Evolutionary conservation across 139 green algal genomes (phyloP).

Genomic region (Chlamydomonas incerta): DNA sequence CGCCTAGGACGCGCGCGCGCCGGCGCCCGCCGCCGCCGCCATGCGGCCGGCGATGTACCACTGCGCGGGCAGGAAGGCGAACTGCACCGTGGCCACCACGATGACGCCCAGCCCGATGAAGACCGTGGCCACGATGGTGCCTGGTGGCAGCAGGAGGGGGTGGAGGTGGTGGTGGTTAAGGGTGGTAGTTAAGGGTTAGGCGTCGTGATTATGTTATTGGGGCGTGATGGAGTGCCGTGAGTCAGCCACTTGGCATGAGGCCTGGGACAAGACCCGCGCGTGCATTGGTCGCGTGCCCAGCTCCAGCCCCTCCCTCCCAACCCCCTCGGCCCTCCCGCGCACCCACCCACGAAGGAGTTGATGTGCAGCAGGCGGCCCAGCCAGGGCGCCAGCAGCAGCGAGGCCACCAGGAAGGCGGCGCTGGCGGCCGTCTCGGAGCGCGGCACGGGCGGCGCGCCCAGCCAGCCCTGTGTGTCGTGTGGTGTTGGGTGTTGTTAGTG

Average conservation of each 20-base stretch:
- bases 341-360: slow-evolving; percentile 21
- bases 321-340: too few relatives aligned
- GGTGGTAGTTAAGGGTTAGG: too few relatives aligned
- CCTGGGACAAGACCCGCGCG: too few relatives aligned
- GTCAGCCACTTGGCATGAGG: too few relatives aligned
- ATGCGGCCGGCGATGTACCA: slow-evolving; percentile 34
- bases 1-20: neutral
- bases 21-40: neutral
- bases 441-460: neutral
- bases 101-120: slow-evolving; percentile 41
- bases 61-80: slow-evolving; percentile 32
- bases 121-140: slow-evolving; percentile 41
- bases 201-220: too few relatives aligned
- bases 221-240: too few relatives aligned
- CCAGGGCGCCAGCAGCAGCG: slow-evolving; percentile 42
- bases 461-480: neutral
- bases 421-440: slow-evolving; percentile 12
- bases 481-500: too few relatives aligned
- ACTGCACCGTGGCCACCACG: slow-evolving; percentile 37
- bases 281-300: too few relatives aligned
- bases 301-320: too few relatives aligned
- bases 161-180: too few relatives aligned
- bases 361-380: slow-evolving; percentile 29
- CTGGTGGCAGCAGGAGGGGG: too few relatives aligned
- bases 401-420: slow-evolving; percentile 16